Base-by-base conservation (phyloP, 345 rosid species). In the Syzygium aromaticum region DNA sequence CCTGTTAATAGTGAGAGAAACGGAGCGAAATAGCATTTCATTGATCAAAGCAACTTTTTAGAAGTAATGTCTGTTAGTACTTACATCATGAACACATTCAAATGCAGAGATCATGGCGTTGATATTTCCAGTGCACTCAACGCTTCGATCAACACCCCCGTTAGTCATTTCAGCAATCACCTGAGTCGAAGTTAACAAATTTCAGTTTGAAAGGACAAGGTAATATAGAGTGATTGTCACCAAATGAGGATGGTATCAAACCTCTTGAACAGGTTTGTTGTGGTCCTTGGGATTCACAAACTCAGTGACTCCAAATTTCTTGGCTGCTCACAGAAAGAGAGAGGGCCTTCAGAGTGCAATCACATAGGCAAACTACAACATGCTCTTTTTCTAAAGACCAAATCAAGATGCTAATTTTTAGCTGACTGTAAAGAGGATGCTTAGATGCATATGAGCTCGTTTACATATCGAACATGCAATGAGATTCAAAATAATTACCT, bases 41-140 rank as follows among this genome's bases (percentile, higher is more conserved):
- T 73, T 73, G 27, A 73, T 73, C 80, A 9, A 43, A 5, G 49
- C 80, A 73, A 73, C 80, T 33, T 38, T 38, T 19, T 61, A 61
- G 57, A 30, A 57, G 28, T 17, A 10, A 86, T 1, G 59, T 30
- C 12, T 61, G 11, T 46, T 84, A 77, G n/a, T 82, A 38, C n/a
- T 95, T 94, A 94, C 98, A 88, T 95, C 97, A 30, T 96, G 98
- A 64, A 94, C 97, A 40, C 98, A 95, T 93, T 96, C 97, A 61
- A 96, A 96, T 33, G 98, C 98, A 27, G 97, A 95, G 80, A 95
- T 93, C 98, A 96, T 94, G 87, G 97, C 96, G 57, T 93, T 89
- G 51, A 92, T 52, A 91, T 90, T 94, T 85, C 98, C 96, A 2
- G 98, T 95, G 59, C 98, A 96, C 89, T 95, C 98, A 21, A 96